Evolutionary conservation across 2,329 filamentous ascomycete genomes (phyloP), one percentile per base, ranked within the genome.

Genomic region (Cryphonectria naterciae): DNA sequence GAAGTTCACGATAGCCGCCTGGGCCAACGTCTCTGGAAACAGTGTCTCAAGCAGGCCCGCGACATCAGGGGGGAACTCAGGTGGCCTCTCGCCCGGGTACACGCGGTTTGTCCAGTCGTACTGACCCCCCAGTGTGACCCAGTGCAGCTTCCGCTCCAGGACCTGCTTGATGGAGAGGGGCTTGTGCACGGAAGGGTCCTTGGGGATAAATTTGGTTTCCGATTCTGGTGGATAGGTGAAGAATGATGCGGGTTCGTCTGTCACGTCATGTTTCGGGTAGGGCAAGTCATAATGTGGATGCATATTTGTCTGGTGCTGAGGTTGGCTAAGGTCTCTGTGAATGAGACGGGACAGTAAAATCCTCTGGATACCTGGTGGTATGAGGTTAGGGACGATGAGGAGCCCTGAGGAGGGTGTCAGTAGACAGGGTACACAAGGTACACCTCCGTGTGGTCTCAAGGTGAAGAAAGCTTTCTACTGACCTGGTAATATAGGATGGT

Each of bases 1-100:
- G 66, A 98, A 86, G 79, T 98, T 98, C 75, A 97, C 89, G 74
- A 98, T 98, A 52, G 96, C 95, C 1, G 96, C 95, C 81, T 98
- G 91, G 0, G 95, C 89, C 67, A 87, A 84, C 19, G 95, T 96
- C 15, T 89, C 85, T 0, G 94, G 92, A 75, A 97, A 98, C 0
- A 96, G 80, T 0, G 81, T 81, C 69, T 89, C 85, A 0, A 98
- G 82, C 10, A 97, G 87, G 1, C 78, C 79, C 4, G 89, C 89
- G 65, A 97, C 86, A 77, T 97, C 94, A 1, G 79, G 56, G 0
- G 95, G 95, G 75, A 98, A 98, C 0, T 82, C 77, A 0, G 93
- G 93, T 0, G 92, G 91, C 4, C 79, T 72, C n/a, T 86, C 85
- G 13, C 84, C 79, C 0, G 95, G 94, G 77, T 98, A 98, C 17